Evolutionary conservation across 768 basidiomycete species (phyloP).

Genomic region (Lactifluus subvellereus): DNA sequence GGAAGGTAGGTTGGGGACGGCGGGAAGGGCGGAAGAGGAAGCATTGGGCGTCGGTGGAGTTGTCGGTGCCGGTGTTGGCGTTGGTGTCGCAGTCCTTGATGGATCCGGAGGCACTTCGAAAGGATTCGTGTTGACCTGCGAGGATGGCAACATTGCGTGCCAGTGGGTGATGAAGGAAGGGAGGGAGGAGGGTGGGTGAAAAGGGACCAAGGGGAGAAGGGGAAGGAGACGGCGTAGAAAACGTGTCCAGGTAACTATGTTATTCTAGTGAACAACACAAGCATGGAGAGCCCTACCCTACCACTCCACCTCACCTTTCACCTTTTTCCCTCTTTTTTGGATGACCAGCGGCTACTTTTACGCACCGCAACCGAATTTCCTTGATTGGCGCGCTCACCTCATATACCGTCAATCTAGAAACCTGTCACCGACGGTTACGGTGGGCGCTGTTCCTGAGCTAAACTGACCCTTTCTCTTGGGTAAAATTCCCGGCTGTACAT

Average conservation of each 20-base stretch:
- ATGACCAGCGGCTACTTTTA: neutral
- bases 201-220: neutral
- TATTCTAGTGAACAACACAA: neutral
- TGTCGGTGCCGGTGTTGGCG: constrained; percentile 7
- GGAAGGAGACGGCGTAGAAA: neutral
- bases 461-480: neutral
- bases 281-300: neutral
- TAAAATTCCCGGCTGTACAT: neutral
- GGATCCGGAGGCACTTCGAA: constrained; percentile 15
- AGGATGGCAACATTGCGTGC: constrained; percentile 12
- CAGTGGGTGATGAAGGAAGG: neutral
- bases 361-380: neutral
- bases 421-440: neutral
- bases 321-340: neutral
- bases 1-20: neutral
- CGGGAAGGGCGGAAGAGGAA: neutral
- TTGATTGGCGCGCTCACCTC: neutral
- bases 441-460: neutral
- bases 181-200: neutral
- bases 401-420: neutral
- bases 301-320: neutral
- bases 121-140: constrained; percentile 8
- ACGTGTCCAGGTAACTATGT: neutral
- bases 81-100: constrained; percentile 15
- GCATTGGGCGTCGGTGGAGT: constrained; percentile 8